These are phyloP conservation scores for Capsicum baccatum DNA, from an alignment of 257 asterid genomes.

Conservation along the genomic window DNA sequence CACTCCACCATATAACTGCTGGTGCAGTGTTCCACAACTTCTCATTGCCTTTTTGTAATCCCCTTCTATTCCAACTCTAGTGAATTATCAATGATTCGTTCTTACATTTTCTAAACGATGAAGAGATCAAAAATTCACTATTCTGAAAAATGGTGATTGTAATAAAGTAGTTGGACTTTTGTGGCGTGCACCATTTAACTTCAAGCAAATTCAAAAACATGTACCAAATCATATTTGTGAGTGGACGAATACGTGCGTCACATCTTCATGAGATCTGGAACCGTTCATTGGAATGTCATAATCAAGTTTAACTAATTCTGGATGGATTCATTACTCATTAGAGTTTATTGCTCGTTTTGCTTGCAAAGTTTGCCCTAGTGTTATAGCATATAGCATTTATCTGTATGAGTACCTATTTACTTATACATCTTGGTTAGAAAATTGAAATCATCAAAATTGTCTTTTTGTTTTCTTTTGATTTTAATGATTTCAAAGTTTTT, in stretches of 20 bases:
- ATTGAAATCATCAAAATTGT: neutral
- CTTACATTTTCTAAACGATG: too few relatives aligned
- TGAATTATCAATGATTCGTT: too few relatives aligned
- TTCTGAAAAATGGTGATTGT: too few relatives aligned
- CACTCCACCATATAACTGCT: neutral
- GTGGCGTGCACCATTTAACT: neutral
- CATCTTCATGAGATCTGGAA: neutral
- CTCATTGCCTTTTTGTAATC: neutral
- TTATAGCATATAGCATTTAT: neutral
- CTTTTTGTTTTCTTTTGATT: neutral
- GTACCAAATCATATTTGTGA: neutral
- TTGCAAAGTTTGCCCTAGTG: neutral
- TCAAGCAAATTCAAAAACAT: neutral
- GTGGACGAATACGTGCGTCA: neutral
- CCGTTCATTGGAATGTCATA: neutral
- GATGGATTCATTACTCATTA: neutral
- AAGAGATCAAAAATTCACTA: too few relatives aligned
- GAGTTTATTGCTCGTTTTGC: neutral
- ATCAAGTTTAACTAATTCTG: neutral
- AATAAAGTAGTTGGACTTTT: neutral
- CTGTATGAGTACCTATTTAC: neutral
- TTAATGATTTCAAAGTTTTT: slow-evolving; percentile 14
- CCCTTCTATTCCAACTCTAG: neutral
- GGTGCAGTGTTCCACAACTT: neutral
- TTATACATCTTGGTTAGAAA: neutral